Evolutionary conservation across 1,284 basidiomycete species (phyloP), one percentile per base, ranked within the genome.

Genomic region (Meira miltonrushii): DNA sequence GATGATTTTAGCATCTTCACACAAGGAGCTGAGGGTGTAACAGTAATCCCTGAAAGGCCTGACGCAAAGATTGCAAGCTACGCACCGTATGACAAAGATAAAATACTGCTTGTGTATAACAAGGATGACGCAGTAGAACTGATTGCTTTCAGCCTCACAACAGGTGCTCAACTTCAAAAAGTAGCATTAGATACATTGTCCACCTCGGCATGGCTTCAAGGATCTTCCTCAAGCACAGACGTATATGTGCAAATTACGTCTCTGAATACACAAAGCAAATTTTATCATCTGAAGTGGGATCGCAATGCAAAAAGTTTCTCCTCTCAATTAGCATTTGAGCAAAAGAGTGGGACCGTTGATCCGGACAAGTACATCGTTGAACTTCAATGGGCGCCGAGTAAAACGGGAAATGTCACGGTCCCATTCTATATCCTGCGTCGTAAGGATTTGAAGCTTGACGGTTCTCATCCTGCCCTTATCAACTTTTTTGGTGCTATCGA

Each of bases 371-470:
- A 90, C 72, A 81, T 85, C 10, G 82, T 85, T 28, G 82, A 84
- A 65, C 90, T 92, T 79, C 84, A 85, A 58, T 68, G 69, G 23
- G 68, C 74, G 61, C 55, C 76, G 81, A 86, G 85, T 78, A 88
- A 88, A 75, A 90, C 92, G 70, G 88, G 89, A 0, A 8, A 33
- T 33, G 90, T 89, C 41, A 50, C 39, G 46, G 82, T 92, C 38
- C 89, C 90, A 2, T 90, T 92, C 88, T 92, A 91, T 74, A 83
- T 92, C 59, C 88, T 90, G 33, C 83, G 85, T 52, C 87, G 88
- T 72, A 88, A 88, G 74, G 83, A 82, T 21, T 88, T 87, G 17
- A 80, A 83, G 65, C 81, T 85, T 56, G 87, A 92, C 67, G 89
- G 89, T 9, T 86, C 85, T 0, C 88, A 88, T 0, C 86, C 90